Base-by-base conservation (phyloP, 2,329 filamentous ascomycete genomes). In the Hymenoscyphus occultus region DNA sequence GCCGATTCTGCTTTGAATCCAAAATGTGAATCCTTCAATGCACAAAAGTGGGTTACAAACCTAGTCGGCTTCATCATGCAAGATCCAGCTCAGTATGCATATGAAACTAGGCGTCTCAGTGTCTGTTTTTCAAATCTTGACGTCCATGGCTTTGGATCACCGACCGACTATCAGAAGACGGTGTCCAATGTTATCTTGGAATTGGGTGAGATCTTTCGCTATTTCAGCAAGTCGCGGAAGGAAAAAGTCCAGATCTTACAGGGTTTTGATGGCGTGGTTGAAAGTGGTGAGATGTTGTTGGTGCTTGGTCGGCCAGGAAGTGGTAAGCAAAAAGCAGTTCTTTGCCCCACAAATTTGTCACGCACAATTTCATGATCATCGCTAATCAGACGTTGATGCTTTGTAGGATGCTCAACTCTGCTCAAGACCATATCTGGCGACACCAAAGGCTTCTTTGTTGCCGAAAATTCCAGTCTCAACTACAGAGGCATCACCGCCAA, bases 241-340 rank as follows among this genome's bases (percentile, higher is more conserved):
- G 83, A 83, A 67, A 85, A 57, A 48, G 61, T 69, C 13, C 48
- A 69, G 9, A 90, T 90, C 67, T 76, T 90, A 14, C 79, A 80
- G 39, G 77, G 80, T 60, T 88, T 90, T 67, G 83, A 90, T 67
- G 88, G 88, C 6, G 67, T 89, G 1, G 74, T 90, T 5, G 79
- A 82, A 65, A 80, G 79, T 56, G 87, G 88, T 2, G 87, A 91
- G 78, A 83, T 90, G 72, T 76, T 90, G 28, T 81, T 90, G 1
- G 87, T 90, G 0, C 45, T 64, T 12, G 62, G 62, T 14, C 57
- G 56, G 7, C 62, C 62, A 22, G 62, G 62, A 54, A 51, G 39
- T 2, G 65, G 76, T 1, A 83, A 85, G 0, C 71, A 71, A 0
- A 78, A 90, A 28, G 82, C 87, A 72, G 90, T 28, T 90, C 74